Conservation (phyloP, 139 green algal species). For the Closterium sp. region DNA sequence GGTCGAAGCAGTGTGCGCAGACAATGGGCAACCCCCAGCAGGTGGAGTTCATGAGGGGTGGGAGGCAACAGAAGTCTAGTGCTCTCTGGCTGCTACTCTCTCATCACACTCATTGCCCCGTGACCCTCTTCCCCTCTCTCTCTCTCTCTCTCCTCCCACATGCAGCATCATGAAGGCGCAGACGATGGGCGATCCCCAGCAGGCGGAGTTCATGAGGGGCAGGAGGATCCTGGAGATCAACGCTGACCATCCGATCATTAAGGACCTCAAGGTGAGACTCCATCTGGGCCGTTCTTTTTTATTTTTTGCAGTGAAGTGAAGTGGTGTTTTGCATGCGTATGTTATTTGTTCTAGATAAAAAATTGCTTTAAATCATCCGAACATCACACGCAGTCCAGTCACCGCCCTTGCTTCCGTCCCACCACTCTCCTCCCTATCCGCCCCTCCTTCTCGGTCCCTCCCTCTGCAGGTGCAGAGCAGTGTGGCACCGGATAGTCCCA, state of each 20-base stretch:
- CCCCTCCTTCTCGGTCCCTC: no score
- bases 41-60: conserved; percentile 94
- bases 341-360: no score
- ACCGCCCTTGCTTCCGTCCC: not conserved
- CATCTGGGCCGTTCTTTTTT: not conserved
- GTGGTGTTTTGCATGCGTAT: no score
- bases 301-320: no score
- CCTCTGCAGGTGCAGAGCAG: conserved; percentile 22
- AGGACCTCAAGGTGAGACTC: conserved; percentile 62
- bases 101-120: no score
- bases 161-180: conserved; percentile 65
- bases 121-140: not conserved
- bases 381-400: not conserved
- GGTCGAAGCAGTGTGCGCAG: no score
- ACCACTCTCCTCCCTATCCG: no score
- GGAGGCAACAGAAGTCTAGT: conserved; percentile 86
- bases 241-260: conserved; percentile 80
- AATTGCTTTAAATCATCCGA: no score
- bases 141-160: not conserved
- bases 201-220: conserved; percentile 95
- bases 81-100: no score
- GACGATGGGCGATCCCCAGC: conserved; percentile 77
- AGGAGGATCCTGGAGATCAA: conserved; percentile 97
- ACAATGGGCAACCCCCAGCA: conserved; percentile 77
- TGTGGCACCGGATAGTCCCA: conserved; percentile 42